Evolutionary conservation across 2,329 filamentous ascomycete species (phyloP).

Genomic region (Pestalotiopsis sp.): DNA sequence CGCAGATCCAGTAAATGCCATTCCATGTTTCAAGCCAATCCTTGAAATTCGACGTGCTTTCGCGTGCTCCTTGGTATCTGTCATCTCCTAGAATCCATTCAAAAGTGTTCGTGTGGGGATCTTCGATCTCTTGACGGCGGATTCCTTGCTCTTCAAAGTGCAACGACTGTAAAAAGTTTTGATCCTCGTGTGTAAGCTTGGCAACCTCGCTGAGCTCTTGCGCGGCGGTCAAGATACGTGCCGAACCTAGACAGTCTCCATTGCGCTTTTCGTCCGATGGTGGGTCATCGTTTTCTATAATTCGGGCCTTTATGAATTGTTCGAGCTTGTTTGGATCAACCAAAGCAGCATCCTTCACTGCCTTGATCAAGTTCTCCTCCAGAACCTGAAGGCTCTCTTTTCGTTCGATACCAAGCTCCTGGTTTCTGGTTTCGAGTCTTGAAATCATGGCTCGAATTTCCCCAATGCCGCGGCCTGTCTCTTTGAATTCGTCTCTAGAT

Average conservation of each 20-base stretch:
- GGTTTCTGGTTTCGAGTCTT: background rate
- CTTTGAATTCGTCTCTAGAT: background rate
- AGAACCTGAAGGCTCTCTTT: too few species aligned
- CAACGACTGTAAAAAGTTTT: too few species aligned
- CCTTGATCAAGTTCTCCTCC: too few species aligned
- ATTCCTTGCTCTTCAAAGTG: too few species aligned
- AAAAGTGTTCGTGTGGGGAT: background rate
- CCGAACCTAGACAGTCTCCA: too few species aligned
- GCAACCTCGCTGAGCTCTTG: background rate
- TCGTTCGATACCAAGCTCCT: background rate
- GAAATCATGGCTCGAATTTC: background rate
- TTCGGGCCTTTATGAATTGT: too few species aligned
- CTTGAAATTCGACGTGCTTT: background rate
- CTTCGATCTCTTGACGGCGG: too few species aligned
- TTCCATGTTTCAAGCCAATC: background rate
- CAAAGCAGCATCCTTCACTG: background rate
- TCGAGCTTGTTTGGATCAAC: too few species aligned
- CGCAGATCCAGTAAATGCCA: background rate
- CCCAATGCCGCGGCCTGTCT: background rate
- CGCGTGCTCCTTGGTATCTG: background rate
- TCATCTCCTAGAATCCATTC: background rate
- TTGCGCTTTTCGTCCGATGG: too few species aligned
- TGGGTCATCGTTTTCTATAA: too few species aligned
- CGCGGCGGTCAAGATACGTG: background rate
- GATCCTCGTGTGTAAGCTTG: accelerated